Conservation (phyloP, 1,139 yeast genomes). For the Geotrichum bryndzae region DNA sequence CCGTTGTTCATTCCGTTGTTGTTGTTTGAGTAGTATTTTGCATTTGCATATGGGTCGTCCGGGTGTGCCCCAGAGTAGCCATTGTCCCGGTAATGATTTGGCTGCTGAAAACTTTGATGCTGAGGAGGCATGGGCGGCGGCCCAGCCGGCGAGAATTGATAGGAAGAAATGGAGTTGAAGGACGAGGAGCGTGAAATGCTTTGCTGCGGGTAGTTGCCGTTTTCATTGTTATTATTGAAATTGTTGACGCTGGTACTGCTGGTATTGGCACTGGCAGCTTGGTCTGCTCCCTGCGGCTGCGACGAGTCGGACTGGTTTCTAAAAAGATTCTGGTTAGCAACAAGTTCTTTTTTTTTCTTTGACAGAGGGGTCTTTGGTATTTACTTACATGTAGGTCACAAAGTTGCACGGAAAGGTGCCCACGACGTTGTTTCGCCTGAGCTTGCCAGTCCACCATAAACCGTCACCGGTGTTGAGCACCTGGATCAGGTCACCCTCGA, state of each 20-base stretch:
- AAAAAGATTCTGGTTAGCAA: not conserved
- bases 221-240: not conserved
- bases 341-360: no score
- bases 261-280: not conserved
- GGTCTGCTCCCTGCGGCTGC: not conserved
- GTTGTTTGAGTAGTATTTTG: not conserved
- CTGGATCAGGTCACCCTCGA: conserved; percentile 87
- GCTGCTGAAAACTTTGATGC: not conserved
- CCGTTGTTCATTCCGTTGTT: not conserved
- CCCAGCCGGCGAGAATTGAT: not conserved
- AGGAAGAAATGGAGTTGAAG: not conserved
- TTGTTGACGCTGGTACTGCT: not conserved
- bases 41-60: not conserved
- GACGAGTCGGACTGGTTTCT: not conserved
- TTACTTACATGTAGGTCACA: conserved; percentile 45
- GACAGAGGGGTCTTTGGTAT: not conserved
- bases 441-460: conserved; percentile 84
- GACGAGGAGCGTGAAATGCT: not conserved
- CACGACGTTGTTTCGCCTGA: conserved; percentile 70
- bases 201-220: not conserved
- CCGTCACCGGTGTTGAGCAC: conserved; percentile 78
- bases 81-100: not conserved
- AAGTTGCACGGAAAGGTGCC: conserved; percentile 87
- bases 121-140: not conserved
- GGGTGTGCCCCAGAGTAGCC: not conserved